Conservation (phyloP, 1,139 yeast genomes). For the Saccharomycopsis hybrid region DNA sequence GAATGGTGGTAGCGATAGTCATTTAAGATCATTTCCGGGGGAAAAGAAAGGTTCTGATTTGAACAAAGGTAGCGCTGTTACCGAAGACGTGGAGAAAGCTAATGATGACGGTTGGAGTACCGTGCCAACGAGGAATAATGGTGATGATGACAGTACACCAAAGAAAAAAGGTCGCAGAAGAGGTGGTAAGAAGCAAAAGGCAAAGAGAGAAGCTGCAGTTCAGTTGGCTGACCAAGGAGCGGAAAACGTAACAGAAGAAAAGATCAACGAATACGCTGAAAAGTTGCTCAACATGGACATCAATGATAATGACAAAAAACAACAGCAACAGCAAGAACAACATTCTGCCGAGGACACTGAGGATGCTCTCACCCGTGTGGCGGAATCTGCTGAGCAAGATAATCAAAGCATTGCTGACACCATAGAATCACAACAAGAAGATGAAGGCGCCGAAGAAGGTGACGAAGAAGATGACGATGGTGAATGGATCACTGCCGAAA, state of each 20-base stretch:
- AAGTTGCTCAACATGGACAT: background rate
- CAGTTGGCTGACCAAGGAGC: background rate
- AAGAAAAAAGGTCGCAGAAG: constrained; percentile 47
- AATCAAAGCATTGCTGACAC: background rate
- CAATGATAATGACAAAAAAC: background rate
- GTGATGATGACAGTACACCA: constrained; percentile 4
- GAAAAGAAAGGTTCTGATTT: constrained; percentile 20
- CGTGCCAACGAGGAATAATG: constrained; percentile 23
- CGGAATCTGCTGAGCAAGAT: background rate
- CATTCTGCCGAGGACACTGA: constrained; percentile 9
- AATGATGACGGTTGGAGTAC: constrained; percentile 30
- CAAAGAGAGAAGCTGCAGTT: constrained; percentile 40
- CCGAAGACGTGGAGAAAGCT: constrained; percentile 19
- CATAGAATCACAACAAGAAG: background rate
- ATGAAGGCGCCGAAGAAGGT: constrained; percentile 41
- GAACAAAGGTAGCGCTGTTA: constrained; percentile 18
- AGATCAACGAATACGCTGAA: constrained; percentile 20
- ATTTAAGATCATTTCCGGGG: constrained; percentile 69
- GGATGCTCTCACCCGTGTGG: constrained; percentile 12
- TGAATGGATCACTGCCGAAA: constrained; percentile 94
- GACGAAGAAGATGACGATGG: constrained; percentile 70
- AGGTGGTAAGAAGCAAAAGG: constrained; percentile 60
- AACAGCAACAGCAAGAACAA: background rate
- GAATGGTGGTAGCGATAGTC: constrained; percentile 55
- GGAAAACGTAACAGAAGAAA: constrained; percentile 22